A percentile compares a stretch with the other conserved stretches of the same genome.
These are phyloP conservation scores for Nannizziopsis arthrosporioides DNA, from an alignment of 2,329 filamentous ascomycete genomes.

Conservation along the genomic window DNA sequence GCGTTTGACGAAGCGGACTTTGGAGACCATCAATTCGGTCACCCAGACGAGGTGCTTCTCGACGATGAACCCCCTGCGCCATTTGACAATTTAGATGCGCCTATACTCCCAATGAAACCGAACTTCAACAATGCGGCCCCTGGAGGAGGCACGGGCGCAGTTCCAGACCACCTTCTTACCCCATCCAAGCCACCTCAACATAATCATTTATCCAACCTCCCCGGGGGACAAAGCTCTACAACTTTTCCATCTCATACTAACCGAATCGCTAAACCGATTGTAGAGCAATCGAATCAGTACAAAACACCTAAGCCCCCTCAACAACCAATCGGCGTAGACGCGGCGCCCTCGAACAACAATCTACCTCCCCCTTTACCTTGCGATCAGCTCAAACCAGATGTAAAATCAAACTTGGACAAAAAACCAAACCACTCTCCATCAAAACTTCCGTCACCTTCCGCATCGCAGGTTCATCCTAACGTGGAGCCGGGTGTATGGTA, in stretches of 20 bases:
- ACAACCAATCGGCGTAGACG: conserved; percentile 15
- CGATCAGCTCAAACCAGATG: conserved; percentile 17
- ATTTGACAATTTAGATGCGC: conserved; percentile 16
- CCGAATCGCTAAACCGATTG: conserved; percentile 7
- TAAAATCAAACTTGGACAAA: conserved; percentile 8
- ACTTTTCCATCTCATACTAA: conserved; percentile 9
- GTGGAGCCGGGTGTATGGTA: conserved; percentile 51
- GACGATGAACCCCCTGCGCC: conserved; percentile 25
- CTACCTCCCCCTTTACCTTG: conserved; percentile 15
- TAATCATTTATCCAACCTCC: conserved; percentile 18
- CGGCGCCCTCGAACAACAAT: conserved; percentile 17
- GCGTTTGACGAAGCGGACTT: conserved; percentile 71
- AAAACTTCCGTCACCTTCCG: conserved; percentile 20
- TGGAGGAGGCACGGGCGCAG: conserved; percentile 13
- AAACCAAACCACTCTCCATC: conserved; percentile 10
- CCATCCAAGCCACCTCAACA: conserved; percentile 30
- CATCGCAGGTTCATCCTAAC: conserved; percentile 19
- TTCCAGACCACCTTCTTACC: conserved; percentile 20
- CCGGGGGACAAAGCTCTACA: conserved; percentile 9
- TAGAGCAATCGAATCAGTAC: conserved; percentile 9
- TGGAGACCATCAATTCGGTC: conserved; percentile 54
- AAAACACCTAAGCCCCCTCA: conserved; percentile 8
- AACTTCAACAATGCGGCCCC: neutral
- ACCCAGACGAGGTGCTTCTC: conserved; percentile 65
- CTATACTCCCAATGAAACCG: neutral